Evolutionary conservation across 139 green algal species (phyloP), one percentile per base, ranked within the genome.

Genomic region (Tetraselmis chui): DNA sequence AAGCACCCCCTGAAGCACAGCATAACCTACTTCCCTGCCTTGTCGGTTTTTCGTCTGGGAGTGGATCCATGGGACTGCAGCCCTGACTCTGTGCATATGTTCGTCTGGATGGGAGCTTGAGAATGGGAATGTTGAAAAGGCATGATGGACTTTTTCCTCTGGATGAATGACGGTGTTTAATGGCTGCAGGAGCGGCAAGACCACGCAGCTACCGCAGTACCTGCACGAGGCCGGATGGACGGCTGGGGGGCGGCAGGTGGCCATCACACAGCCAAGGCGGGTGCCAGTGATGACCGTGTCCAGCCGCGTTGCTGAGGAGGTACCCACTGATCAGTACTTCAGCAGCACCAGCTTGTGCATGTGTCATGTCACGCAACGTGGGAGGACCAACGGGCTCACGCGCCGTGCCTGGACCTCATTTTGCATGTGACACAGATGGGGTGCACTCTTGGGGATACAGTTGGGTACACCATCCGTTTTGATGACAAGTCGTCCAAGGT

Each of bases 391-490:
- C 5, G 85, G 84, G 31, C 80, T 45, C 26, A 83, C 74, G 77
- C 59, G 83, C 85, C 85, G 32, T 77, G 88, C 22, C 84, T 80
- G 74, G 45, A 25, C 32, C 80, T 22, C 84, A 85, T 77, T 77
- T 87, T 32, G 30, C 77, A 11, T 30, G 18, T 67, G 11, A 67
- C 45, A 18, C 45, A 67, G 45, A 18, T 18, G 11, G 29, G 32
- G 2, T 77, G 74, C 29, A 25, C 24, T 32, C 76, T 84, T 5
- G 74, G 74, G 5, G 27, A 28, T n/a, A 25, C 31, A 23, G 85
- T 89, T 2, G 94, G 94, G 1, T 98, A 98, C 79, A 79, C 87
- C 23, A 91, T 98, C 25, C 89, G 95, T 11, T 96, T 97, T 84
- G 93, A 96, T 59, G 90, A 91, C 59, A 80, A 87, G 0, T 85